Conservation (phyloP, 345 rosid genomes). For the Citrus maxima region DNA sequence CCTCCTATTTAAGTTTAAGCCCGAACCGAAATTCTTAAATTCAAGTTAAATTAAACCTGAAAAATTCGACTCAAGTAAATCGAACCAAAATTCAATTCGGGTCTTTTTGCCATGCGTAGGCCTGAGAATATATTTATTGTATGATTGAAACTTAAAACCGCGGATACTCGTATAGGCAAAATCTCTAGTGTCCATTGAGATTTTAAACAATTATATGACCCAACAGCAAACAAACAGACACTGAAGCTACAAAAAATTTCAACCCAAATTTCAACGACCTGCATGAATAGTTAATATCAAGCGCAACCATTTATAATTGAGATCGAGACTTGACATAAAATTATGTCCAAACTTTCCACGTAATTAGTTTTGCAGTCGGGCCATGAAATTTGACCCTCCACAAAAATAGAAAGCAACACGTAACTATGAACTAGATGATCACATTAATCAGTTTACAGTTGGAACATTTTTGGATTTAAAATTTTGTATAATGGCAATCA, state of each 20-base stretch:
- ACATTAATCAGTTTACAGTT: not conserved
- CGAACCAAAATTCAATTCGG: too few relatives aligned
- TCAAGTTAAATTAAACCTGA: accelerated
- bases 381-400: not conserved
- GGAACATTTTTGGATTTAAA: not conserved
- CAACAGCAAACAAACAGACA: not conserved
- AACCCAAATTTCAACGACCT: not conserved
- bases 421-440: not conserved
- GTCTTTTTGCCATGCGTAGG: too few relatives aligned
- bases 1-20: too few relatives aligned
- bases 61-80: too few relatives aligned
- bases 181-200: not conserved
- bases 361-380: not conserved
- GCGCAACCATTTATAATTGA: not conserved
- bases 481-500: not conserved
- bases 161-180: not conserved
- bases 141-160: not conserved
- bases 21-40: too few relatives aligned
- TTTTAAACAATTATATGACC: not conserved
- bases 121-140: too few relatives aligned
- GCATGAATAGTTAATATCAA: not conserved
- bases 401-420: not conserved
- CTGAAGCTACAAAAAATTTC: not conserved
- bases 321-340: constrained; percentile 1
- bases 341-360: not conserved